Base-by-base conservation (phyloP, 257 asterid species). In the Marsdenia floribunda region DNA sequence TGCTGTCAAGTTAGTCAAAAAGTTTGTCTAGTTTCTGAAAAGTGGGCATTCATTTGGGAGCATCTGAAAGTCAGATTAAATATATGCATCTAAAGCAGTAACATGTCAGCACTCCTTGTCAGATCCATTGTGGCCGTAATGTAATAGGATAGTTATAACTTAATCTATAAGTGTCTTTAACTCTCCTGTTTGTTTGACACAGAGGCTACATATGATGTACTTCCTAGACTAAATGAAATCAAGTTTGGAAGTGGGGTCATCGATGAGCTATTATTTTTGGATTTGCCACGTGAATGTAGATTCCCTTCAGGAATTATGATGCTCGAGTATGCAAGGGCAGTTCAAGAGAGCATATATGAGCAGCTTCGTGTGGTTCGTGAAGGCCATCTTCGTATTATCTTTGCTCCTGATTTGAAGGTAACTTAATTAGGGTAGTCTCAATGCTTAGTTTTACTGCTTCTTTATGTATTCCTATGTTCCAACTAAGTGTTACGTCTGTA, bases 141-240 rank as follows among this genome's bases (percentile, higher is more conserved):
- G 14, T 61, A 21, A 29, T 22, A 61, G 7, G 22, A 44, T 2
- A 46, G 55, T 26, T 3, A 14, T 42, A 14, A 13, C 19, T 40
- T 16, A 14, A 60, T 61, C 8, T 60, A 60, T 19, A 35, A 52
- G 26, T 18, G 6, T 6, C 46, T 71, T 29, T 50, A 16, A 71
- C 65, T 10, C 46, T 29, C 18, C 29, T 53, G 42, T 52, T 53
- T 22, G 74, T 68, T 73, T 78, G 37, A 68, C 16, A 74, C 96
- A 95, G 99, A 92, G 87, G 99, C 99, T 75, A 95, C 98, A 76
- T 91, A 83, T 79, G 99, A 95, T 87, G 98, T 92, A 77, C 97
- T 95, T 68, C 98, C 98, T 9, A 88, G 99, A 82, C 99, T 95
- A 24, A 90, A 89, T 78, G 98, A 95, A 84, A 95, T 95, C 82